These are phyloP conservation scores for Discostella stelligeroides DNA, from an alignment of 108 stramenopile genomes.

Conservation along the genomic window DNA sequence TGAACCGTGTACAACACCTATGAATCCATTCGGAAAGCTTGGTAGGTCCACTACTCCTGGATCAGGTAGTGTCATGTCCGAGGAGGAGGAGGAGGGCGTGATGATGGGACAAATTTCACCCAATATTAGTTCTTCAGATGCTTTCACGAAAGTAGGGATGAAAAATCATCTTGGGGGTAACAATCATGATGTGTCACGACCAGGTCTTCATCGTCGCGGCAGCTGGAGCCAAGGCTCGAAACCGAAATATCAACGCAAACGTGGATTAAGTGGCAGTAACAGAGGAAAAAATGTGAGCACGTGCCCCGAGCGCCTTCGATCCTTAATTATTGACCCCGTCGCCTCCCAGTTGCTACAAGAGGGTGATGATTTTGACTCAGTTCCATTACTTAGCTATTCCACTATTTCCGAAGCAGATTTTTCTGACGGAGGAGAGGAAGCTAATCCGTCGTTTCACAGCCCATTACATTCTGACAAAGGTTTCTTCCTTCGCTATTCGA, in stretches of 20 bases:
- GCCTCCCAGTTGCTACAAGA: conserved; percentile 25
- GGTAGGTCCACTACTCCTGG: background rate
- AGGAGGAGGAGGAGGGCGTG: background rate
- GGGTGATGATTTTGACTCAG: background rate
- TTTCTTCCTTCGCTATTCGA: background rate
- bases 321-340: conserved; percentile 30
- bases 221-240: conserved; percentile 14
- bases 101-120: too few species aligned
- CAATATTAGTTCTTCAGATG: background rate
- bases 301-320: conserved; percentile 17
- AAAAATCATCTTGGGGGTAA: background rate
- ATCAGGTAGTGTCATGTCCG: conserved; percentile 16
- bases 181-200: background rate
- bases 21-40: conserved; percentile 25
- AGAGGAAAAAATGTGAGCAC: background rate
- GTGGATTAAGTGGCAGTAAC: background rate
- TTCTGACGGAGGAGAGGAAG: background rate
- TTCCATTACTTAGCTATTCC: background rate
- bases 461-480: background rate
- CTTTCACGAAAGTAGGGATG: background rate
- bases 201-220: conserved; percentile 2
- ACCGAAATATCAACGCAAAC: background rate
- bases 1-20: background rate
- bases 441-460: background rate
- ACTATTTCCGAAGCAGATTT: too few species aligned